phyloP scores from a whole-genome alignment of 352 stramenopile genomes.

The Phytophthora colocasiae region DNA sequence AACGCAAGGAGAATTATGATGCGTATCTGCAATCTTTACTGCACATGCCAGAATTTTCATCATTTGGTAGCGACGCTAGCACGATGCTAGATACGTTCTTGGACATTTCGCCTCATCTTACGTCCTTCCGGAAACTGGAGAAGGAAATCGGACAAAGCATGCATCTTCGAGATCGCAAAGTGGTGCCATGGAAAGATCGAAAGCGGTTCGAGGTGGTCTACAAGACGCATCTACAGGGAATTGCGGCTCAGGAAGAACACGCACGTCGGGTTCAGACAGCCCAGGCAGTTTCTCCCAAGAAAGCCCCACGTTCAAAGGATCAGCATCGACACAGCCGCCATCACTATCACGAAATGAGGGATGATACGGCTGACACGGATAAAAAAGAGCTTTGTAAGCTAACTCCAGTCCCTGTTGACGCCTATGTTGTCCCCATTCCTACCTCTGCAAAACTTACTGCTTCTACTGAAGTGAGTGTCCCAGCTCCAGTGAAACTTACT shows the following conservation, averaged over 20 bases:
- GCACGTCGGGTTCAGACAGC: slow-evolving; percentile 2
- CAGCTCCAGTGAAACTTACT: slow-evolving; percentile 21
- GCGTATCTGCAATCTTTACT: slow-evolving; percentile 64
- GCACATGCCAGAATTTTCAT: slow-evolving; percentile 55
- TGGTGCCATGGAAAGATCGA: slow-evolving; percentile 62
- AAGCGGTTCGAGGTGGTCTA: slow-evolving; percentile 67
- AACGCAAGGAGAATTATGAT: slow-evolving; percentile 50
- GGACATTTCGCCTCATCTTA: slow-evolving; percentile 64
- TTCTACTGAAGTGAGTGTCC: slow-evolving; percentile 21
- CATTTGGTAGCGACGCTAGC: slow-evolving; percentile 60
- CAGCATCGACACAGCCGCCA: slow-evolving; percentile 28
- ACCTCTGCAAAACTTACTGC: not conserved
- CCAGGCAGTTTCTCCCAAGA: slow-evolving; percentile 8
- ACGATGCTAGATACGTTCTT: slow-evolving; percentile 76
- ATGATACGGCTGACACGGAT: slow-evolving; percentile 1
- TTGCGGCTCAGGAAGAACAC: slow-evolving; percentile 36
- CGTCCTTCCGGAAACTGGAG: slow-evolving; percentile 56
- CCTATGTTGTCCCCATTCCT: slow-evolving; percentile 13
- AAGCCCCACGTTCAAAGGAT: slow-evolving; percentile 16
- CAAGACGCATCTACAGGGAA: slow-evolving; percentile 48
- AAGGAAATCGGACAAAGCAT: slow-evolving; percentile 53
- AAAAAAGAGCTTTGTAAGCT: not conserved
- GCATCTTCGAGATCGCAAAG: slow-evolving; percentile 50
- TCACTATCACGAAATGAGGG: slow-evolving; percentile 14
- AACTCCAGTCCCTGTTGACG: not conserved